These are phyloP conservation scores for Aspergillus persii DNA, from an alignment of 2,329 filamentous ascomycete species.

Conservation along the genomic window DNA sequence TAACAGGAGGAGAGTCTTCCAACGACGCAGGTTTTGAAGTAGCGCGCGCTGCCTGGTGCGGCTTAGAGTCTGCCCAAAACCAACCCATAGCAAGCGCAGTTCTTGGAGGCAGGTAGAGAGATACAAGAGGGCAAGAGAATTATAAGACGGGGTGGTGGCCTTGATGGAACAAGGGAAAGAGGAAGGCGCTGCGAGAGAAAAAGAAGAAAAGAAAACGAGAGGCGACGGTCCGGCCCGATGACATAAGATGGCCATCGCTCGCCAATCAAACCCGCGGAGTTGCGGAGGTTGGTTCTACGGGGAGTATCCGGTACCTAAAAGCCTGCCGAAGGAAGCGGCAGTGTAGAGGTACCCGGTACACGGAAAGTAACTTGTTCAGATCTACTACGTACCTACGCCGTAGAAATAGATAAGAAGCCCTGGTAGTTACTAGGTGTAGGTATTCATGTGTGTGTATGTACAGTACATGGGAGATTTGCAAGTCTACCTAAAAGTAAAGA, in stretches of 20 bases:
- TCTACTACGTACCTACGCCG: not conserved
- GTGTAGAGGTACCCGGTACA: not conserved
- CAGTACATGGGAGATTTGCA: not conserved
- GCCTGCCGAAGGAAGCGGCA: not conserved
- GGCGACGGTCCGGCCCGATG: not conserved
- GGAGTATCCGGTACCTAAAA: not conserved
- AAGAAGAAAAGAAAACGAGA: not conserved
- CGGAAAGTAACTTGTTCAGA: not conserved
- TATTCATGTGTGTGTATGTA: not conserved
- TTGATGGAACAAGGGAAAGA: conserved; percentile 10
- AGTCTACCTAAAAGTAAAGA: not conserved
- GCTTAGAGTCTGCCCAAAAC: conserved; percentile 64
- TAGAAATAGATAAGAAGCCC: no score
- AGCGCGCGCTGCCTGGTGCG: conserved; percentile 36
- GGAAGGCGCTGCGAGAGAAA: conserved; percentile 21
- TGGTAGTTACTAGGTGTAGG: no score
- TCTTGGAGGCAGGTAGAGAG: not conserved
- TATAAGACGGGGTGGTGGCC: not conserved
- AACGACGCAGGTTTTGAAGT: conserved; percentile 50
- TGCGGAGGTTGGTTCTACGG: not conserved
- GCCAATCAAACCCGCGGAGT: not conserved
- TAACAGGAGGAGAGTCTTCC: conserved; percentile 56
- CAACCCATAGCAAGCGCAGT: conserved; percentile 58
- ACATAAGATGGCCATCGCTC: not conserved
- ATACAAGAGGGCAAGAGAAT: not conserved